phyloP scores from a whole-genome alignment of 2,329 filamentous ascomycete genomes.

The Sporothrix schenckii region DNA sequence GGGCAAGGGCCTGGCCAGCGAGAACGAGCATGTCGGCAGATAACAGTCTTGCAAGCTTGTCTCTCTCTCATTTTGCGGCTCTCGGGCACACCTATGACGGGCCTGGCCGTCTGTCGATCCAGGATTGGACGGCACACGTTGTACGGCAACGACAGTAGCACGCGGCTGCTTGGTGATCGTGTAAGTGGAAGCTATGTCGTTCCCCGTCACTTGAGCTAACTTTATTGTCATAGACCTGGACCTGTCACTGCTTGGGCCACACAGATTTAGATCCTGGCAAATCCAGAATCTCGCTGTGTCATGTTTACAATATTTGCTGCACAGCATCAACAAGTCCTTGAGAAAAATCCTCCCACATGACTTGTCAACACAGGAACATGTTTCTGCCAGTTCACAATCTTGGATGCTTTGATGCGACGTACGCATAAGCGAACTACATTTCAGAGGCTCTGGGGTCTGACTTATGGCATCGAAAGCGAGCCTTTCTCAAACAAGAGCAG shows the following conservation, averaged over 20 bases:
- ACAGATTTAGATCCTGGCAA: neutral
- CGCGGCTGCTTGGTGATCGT: neutral
- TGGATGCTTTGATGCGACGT: too few relatives aligned
- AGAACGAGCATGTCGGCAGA: neutral
- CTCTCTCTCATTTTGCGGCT: neutral
- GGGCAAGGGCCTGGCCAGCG: neutral
- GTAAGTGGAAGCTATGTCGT: neutral
- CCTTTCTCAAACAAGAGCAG: too few relatives aligned
- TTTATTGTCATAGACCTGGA: too few relatives aligned
- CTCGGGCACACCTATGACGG: constrained; percentile 21
- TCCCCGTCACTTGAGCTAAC: neutral
- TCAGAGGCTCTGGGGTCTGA: too few relatives aligned
- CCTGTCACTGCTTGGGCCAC: neutral
- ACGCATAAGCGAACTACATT: too few relatives aligned
- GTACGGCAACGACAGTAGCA: too few relatives aligned
- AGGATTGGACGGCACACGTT: neutral
- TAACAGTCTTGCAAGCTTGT: neutral
- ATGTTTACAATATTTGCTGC: neutral
- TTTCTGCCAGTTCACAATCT: too few relatives aligned
- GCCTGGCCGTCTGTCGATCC: constrained; percentile 24
- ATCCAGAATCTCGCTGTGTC: neutral
- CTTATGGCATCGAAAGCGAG: too few relatives aligned
- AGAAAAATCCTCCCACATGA: too few relatives aligned
- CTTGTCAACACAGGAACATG: too few relatives aligned
- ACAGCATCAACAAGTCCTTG: neutral